Conservation (phyloP, 148 eudicot genomes). For the Camellia granthamiana region DNA sequence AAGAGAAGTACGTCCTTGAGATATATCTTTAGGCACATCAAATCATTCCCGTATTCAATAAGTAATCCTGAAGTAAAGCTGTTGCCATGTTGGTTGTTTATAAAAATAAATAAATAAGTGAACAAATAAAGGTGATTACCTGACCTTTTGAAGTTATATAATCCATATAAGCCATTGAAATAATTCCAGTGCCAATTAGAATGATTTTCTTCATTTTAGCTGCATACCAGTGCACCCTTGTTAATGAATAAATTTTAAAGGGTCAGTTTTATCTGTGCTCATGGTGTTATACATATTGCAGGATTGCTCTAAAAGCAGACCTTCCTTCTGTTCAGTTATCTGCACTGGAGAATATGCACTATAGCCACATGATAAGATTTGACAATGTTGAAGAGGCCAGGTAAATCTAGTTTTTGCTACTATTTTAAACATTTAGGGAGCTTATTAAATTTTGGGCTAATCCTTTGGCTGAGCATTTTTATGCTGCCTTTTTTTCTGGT, state of each 20-base stretch:
- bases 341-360: constrained; percentile 96
- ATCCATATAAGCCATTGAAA: background rate
- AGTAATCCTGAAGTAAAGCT: background rate
- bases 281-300: constrained; percentile 31
- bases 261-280: background rate
- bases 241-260: background rate
- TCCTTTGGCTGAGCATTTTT: too few relatives aligned
- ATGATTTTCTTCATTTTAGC: background rate
- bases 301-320: constrained; percentile 72
- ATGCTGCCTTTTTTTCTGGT: too few relatives aligned
- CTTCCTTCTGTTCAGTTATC: constrained; percentile 52
- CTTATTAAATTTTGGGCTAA: background rate
- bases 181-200: background rate
- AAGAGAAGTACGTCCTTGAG: background rate
- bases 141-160: background rate
- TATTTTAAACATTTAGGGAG: constrained; percentile 3
- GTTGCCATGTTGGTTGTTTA: background rate
- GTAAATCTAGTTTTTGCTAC: constrained; percentile 31
- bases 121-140: background rate
- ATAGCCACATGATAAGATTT: constrained; percentile 88
- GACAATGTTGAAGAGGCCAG: constrained; percentile 83
- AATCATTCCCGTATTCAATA: background rate
- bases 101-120: background rate
- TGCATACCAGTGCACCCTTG: background rate
- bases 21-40: background rate